Percentiles rank a stretch among this genome's conserved stretches.
Evolutionary conservation across 2,329 filamentous ascomycete species (phyloP).

Genomic region (Cytospora piceicola): DNA sequence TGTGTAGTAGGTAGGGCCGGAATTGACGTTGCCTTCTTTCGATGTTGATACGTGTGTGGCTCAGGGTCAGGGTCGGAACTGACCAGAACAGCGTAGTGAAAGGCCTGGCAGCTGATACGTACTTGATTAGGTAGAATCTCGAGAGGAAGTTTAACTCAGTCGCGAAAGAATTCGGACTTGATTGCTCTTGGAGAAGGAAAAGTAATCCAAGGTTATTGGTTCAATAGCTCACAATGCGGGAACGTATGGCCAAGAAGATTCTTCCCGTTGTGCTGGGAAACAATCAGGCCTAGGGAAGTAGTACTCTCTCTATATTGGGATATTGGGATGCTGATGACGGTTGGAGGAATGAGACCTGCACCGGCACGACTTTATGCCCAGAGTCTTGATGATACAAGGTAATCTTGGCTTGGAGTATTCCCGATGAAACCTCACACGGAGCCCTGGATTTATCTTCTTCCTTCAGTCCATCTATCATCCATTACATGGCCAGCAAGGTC

Average conservation of each 20-base stretch:
- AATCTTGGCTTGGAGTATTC: neutral
- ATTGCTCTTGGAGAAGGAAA: neutral
- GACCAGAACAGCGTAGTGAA: neutral
- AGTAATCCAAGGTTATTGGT: neutral
- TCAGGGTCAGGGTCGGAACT: neutral
- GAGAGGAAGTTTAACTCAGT: neutral
- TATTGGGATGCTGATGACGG: neutral
- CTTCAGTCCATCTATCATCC: neutral
- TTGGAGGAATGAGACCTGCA: neutral
- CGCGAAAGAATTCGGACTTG: neutral
- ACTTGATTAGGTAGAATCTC: neutral
- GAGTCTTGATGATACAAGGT: neutral
- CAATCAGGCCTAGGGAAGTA: neutral
- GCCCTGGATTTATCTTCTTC: neutral
- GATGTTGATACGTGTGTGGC: neutral
- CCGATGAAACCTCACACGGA: neutral
- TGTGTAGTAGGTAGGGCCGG: slow-evolving; percentile 2
- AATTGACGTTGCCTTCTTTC: slow-evolving; percentile 6
- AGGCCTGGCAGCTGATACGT: neutral
- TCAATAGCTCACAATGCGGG: neutral
- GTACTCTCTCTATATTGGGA: neutral
- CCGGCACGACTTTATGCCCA: neutral
- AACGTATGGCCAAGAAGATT: neutral
- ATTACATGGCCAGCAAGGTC: slow-evolving; percentile 1
- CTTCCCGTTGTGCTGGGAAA: neutral